These are phyloP conservation scores for Galerina marginata DNA, from an alignment of 768 basidiomycete genomes.

Conservation along the genomic window DNA sequence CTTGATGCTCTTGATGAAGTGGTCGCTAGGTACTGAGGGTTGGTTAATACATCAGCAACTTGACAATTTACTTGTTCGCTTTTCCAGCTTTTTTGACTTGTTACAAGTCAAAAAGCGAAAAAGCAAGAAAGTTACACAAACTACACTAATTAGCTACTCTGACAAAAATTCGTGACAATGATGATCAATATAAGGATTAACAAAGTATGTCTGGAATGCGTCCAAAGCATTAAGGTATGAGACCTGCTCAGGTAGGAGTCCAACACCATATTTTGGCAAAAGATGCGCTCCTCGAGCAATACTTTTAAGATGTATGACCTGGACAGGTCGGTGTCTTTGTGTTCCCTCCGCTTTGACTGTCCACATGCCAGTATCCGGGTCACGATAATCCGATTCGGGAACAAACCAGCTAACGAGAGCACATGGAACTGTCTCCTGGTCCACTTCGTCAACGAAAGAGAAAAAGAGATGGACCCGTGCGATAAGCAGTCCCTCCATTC, in stretches of 20 bases:
- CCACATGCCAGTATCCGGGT: slow-evolving; percentile 39
- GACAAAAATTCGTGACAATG: slow-evolving; percentile 32
- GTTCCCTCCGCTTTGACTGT: slow-evolving; percentile 26
- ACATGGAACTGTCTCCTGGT: slow-evolving; percentile 19
- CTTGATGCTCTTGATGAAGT: no score
- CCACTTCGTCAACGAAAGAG: slow-evolving; percentile 25
- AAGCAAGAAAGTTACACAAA: no score
- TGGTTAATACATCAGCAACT: no score
- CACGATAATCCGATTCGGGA: slow-evolving; percentile 14
- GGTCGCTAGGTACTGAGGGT: no score
- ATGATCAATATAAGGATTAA: slow-evolving; percentile 39
- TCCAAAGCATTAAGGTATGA: slow-evolving; percentile 26
- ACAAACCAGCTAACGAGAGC: slow-evolving; percentile 36
- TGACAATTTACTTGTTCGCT: no score
- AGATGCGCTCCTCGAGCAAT: slow-evolving; percentile 35
- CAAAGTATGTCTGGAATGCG: slow-evolving; percentile 31
- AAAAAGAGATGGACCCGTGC: slow-evolving; percentile 35
- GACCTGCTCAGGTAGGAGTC: slow-evolving; percentile 24
- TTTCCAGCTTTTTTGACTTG: no score
- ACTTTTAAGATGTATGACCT: slow-evolving; percentile 30
- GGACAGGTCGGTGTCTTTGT: slow-evolving; percentile 8
- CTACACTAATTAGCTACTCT: no score
- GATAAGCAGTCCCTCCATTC: slow-evolving; percentile 33
- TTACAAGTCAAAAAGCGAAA: no score
- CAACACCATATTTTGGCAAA: slow-evolving; percentile 30